Conservation (phyloP, 2,329 filamentous ascomycete genomes). For the Aspergillus floridensis region DNA sequence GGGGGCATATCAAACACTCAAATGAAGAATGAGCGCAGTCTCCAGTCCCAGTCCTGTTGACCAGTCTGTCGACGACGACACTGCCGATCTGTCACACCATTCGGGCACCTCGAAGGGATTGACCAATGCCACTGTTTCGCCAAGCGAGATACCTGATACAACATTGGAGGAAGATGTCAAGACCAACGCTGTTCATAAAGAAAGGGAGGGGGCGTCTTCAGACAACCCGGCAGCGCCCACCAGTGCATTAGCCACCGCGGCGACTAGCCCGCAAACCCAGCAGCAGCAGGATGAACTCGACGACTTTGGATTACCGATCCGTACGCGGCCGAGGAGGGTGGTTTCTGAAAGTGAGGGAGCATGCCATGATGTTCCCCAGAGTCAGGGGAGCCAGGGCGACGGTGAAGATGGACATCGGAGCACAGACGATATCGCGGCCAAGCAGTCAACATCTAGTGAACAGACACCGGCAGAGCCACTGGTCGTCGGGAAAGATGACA, state of each 20-base stretch:
- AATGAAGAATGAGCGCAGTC: conserved; percentile 34
- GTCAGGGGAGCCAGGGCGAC: background rate
- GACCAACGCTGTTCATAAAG: background rate
- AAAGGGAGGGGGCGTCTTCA: conserved; percentile 5
- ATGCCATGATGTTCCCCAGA: conserved; percentile 23
- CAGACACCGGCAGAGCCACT: background rate
- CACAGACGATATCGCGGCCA: background rate
- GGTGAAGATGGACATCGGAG: background rate
- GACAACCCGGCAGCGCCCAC: background rate
- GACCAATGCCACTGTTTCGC: conserved; percentile 9
- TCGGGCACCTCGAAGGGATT: conserved; percentile 13
- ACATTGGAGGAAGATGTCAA: conserved; percentile 17
- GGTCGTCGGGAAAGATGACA: background rate
- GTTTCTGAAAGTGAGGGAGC: conserved; percentile 16
- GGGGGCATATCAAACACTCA: conserved; percentile 7
- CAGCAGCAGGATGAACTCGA: conserved; percentile 29
- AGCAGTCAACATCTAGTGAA: background rate
- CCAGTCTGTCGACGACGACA: conserved; percentile 27
- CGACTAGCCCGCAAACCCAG: conserved; percentile 5
- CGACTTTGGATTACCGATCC: conserved; percentile 42
- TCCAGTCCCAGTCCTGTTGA: conserved; percentile 24
- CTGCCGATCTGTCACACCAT: conserved; percentile 16
- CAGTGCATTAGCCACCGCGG: background rate
- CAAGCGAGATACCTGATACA: conserved; percentile 9
- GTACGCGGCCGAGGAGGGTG: conserved; percentile 20